phyloP scores from a whole-genome alignment of 192 early-diverging fungal species.

The Gryganskiella cystojenkinii region DNA sequence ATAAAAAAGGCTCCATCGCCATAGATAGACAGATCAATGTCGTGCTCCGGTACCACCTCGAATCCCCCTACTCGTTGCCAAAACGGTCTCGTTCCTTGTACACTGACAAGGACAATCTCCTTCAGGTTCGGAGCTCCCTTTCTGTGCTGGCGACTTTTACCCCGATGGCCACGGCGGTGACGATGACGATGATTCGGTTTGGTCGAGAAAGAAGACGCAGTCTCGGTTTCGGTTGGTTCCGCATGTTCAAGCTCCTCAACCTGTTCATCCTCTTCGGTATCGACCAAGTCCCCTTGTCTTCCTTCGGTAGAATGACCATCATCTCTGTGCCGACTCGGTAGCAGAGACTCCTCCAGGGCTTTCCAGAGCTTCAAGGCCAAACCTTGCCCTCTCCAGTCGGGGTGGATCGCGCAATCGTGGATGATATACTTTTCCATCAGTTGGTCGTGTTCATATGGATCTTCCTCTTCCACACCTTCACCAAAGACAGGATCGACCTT shows the following conservation, averaged over 20 bases:
- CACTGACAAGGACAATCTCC: constrained; percentile 44
- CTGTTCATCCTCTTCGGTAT: constrained; percentile 18
- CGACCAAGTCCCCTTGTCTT: constrained; percentile 2
- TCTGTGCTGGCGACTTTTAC: background rate
- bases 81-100: constrained; percentile 35
- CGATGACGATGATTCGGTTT: constrained; percentile 1
- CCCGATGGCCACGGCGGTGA: background rate
- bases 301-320: background rate
- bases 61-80: constrained; percentile 36
- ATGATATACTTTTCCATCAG: constrained; percentile 46
- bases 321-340: background rate
- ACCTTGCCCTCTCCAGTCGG: constrained; percentile 29
- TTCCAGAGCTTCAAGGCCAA: constrained; percentile 38
- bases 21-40: constrained; percentile 33
- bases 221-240: background rate
- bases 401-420: constrained; percentile 49
- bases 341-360: constrained; percentile 39
- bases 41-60: constrained; percentile 29
- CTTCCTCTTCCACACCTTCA: constrained; percentile 2
- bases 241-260: background rate
- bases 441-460: constrained; percentile 29
- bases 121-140: constrained; percentile 40
- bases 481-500: background rate
- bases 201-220: background rate
- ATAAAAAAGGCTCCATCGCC: constrained; percentile 33